Evolutionary conservation across 768 basidiomycete species (phyloP).

Genomic region (Lactarius psammicola): DNA sequence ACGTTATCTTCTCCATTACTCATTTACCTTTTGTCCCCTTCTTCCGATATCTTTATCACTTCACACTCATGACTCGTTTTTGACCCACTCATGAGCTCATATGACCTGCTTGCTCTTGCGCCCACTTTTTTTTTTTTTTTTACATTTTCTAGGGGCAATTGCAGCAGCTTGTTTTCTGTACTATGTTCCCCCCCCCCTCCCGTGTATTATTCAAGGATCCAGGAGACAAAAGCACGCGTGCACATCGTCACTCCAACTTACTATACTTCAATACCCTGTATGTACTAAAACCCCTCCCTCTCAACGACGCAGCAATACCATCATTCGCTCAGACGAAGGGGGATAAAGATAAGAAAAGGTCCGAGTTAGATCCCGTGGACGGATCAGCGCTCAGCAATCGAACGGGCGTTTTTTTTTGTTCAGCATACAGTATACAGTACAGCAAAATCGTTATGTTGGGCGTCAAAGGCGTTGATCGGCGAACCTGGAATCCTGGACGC

Average conservation of each 20-base stretch:
- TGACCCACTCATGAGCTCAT: slow-evolving; percentile 1
- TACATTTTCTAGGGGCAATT: too few species aligned
- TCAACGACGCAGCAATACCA: neutral
- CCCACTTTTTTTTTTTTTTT: neutral
- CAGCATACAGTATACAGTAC: too few species aligned
- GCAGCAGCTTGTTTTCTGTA: slow-evolving; percentile 2
- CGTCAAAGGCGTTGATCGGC: neutral
- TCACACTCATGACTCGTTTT: neutral
- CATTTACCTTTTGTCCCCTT: neutral
- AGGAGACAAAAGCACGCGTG: slow-evolving; percentile 11
- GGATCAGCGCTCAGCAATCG: neutral
- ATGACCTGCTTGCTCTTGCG: slow-evolving; percentile 1
- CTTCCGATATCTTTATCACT: slow-evolving; percentile 25
- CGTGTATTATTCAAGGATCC: slow-evolving; percentile 3
- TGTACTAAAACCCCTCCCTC: neutral
- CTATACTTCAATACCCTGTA: neutral
- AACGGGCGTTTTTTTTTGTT: too few species aligned
- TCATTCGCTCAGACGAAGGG: neutral
- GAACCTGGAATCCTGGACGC: neutral
- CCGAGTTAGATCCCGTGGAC: neutral
- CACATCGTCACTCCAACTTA: neutral
- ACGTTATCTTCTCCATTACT: neutral
- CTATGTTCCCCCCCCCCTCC: neutral
- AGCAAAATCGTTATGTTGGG: neutral
- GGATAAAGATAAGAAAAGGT: neutral